Base-by-base conservation (phyloP, 2,329 filamentous ascomycete genomes). In the Aspergillus arachidicola region DNA sequence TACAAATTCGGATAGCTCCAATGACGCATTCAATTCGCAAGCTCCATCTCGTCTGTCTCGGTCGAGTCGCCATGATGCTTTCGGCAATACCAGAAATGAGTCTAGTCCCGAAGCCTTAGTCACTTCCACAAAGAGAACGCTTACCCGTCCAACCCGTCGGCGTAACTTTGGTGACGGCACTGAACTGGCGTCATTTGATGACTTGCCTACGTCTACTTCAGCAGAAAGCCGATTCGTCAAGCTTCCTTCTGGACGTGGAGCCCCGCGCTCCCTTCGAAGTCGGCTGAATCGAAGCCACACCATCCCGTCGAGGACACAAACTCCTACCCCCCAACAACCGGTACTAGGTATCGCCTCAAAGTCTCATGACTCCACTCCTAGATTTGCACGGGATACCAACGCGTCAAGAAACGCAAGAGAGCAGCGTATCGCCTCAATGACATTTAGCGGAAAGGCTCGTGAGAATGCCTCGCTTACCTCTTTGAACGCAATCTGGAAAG, bases 141-240 rank as follows among this genome's bases (percentile, higher is more conserved):
- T 96, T 63, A 94, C 87, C 66, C 91, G 89, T 75, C 93, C 93
- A 3, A 84, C 87, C 41, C 84, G 88, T 46, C 83, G 84, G 64
- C 86, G 89, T 53, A 88, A 92, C 71, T 99, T 96, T 79, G 95
- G 95, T 14, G 93, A 97, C 76, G 95, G 95, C 19, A 91, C 90
- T 64, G 95, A 99, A 78, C 84, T 99, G 38, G 94, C 98, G 69
- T 89, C 86, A 2, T 98, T 99, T 75, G 95, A 99, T 75, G 95
- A 99, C 78, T 82, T 99, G 61, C 94, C 94, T 1, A 98, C 94
- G 0, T 97, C 94, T 19, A 88, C 86, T 14, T 87, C 90, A 64
- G 86, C 88, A 16, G 95, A 99, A 78, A 93, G 89, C 66, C 91
- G 88, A 71, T 99, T 88, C 73, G 84, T 93, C 65, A 96, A 94